These are phyloP conservation scores for Aspergillus sp. DNA, from an alignment of 2,329 filamentous ascomycete genomes.

Conservation along the genomic window DNA sequence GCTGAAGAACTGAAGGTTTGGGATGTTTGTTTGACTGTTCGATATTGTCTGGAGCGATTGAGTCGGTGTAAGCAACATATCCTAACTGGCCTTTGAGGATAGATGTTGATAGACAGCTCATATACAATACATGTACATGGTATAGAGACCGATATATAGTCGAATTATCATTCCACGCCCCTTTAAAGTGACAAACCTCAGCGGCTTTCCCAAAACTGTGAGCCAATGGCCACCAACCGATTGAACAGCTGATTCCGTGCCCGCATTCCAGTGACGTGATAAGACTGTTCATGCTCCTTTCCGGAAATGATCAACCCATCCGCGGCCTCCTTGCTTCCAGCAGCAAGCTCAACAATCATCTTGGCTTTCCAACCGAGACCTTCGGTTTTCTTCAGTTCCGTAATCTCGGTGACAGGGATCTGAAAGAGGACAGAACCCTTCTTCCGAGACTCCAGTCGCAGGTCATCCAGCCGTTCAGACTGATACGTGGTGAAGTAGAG, in stretches of 20 bases:
- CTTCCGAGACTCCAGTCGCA: conserved; percentile 50
- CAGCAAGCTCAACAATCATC: conserved; percentile 75
- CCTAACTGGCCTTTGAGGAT: too few relatives aligned
- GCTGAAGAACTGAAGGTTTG: background rate
- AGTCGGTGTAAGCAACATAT: too few relatives aligned
- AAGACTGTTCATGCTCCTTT: conserved; percentile 50
- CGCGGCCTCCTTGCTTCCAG: conserved; percentile 65
- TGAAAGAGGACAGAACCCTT: conserved; percentile 63
- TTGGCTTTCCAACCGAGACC: conserved; percentile 84
- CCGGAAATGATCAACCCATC: conserved; percentile 70
- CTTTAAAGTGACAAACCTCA: conserved; percentile 31
- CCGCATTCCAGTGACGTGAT: conserved; percentile 67
- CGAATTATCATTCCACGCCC: too few relatives aligned
- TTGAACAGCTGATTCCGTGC: conserved; percentile 78
- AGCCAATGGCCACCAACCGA: conserved; percentile 69
- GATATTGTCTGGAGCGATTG: too few relatives aligned
- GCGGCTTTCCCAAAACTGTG: conserved; percentile 81
- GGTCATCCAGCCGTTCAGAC: conserved; percentile 34
- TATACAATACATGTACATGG: too few relatives aligned
- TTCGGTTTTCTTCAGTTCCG: conserved; percentile 73
- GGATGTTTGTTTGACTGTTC: too few relatives aligned
- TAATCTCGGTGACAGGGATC: conserved; percentile 67
- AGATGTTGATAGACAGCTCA: too few relatives aligned
- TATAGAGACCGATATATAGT: too few relatives aligned
- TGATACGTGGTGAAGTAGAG: conserved; percentile 59